Evolutionary conservation across 1,284 basidiomycete species (phyloP), one percentile per base, ranked within the genome.

Genomic region (Entoloma clypeatum): DNA sequence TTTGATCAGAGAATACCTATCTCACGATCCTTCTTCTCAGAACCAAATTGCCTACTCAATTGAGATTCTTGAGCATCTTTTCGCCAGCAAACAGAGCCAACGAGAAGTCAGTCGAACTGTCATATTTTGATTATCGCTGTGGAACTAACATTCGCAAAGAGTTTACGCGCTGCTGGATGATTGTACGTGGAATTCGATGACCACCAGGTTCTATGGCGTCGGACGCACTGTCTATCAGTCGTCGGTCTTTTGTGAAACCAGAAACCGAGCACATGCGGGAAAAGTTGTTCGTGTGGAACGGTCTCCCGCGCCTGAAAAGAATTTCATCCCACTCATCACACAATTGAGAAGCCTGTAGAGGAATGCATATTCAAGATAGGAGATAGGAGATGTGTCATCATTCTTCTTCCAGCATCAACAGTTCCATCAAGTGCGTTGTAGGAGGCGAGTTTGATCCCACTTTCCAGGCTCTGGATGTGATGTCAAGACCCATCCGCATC

Each of bases 341-440:
- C 88, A 93, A 61, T 74, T 99, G 43, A 95, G 94, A 45, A 93
- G n/a, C n/a, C n/a, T n/a, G n/a, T n/a, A n/a, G n/a, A 92, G 59
- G 92, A 97, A 65, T 93, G 93, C 43, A 95, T 99, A 45, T 72
- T 99, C 54, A 96, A 93, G 61, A 88, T 91, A 28, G 96, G 99
- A 61, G 95, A 99, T 51, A 78, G 93, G 14, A 96, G 95, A 6
- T 94, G 92, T 2, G 88, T 98, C 60, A 99, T 99, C 75, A 99
- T 98, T 81, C 81, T 47, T 94, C 98, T 65, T 85, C 92, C 22
- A 92, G 92, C 53, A 86, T 99, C 55, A 88, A 85, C 61, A 86
- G 84, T 61, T 98, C 97, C 68, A 77, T 86, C 61, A 93, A 94
- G 66, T 86, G 85, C 54, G 75, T 90, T 47, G 77, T 86, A 21